A percentile compares a stretch with the other conserved stretches of the same genome.
These are phyloP conservation scores for Isabelozyma gotoi DNA, from an alignment of 805 yeast species.

Conservation along the genomic window DNA sequence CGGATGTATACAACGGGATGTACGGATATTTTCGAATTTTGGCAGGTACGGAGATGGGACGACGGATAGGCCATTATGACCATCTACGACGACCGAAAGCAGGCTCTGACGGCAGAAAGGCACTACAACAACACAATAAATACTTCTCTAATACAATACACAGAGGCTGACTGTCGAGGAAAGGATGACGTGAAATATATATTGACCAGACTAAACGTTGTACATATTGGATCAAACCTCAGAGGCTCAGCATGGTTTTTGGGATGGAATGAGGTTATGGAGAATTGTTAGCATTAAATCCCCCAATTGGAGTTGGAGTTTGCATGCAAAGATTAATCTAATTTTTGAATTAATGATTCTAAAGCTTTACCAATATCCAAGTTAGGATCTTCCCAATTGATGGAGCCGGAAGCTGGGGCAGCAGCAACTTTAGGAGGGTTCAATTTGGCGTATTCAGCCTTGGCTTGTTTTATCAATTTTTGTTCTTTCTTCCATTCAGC, in stretches of 20 bases:
- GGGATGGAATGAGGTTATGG: not conserved
- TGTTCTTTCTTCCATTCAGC: constrained; percentile 62
- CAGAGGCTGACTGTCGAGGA: not conserved
- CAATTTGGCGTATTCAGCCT: constrained; percentile 78
- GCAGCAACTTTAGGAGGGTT: constrained; percentile 37
- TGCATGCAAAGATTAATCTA: constrained; percentile 25
- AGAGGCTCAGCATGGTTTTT: not conserved
- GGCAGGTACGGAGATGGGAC: no score
- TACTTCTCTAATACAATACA: not conserved
- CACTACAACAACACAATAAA: not conserved
- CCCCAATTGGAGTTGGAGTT: no score
- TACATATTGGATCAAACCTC: not conserved
- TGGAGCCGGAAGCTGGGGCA: constrained; percentile 45
- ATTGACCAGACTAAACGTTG: not conserved
- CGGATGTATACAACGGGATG: no score
- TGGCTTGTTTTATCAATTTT: constrained; percentile 83
- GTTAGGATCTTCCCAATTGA: constrained; percentile 86
- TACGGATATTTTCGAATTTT: no score
- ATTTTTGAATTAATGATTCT: constrained; percentile 61
- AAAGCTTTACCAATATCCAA: constrained; percentile 77
- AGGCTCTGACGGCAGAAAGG: no score
- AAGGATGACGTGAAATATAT: not conserved
- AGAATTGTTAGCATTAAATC: no score
- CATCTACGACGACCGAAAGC: no score
- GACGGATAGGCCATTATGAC: no score